phyloP scores from a whole-genome alignment of 2,329 filamentous ascomycete species.

The Neophaeococcomyces aloes region DNA sequence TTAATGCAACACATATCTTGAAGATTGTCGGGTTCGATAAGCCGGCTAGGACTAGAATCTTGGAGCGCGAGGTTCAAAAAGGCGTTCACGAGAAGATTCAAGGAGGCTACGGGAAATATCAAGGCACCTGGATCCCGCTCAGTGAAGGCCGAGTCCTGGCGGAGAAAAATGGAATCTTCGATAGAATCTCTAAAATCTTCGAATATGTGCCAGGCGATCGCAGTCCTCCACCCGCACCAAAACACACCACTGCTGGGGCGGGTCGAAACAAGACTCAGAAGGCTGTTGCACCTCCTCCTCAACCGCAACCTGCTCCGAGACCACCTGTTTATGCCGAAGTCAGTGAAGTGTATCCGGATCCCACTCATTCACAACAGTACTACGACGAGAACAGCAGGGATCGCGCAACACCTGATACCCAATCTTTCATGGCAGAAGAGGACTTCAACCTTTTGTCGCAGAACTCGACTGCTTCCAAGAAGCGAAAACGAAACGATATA shows the following conservation, averaged over 20 bases:
- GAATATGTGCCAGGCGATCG: slow-evolving; percentile 75
- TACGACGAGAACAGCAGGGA: slow-evolving; percentile 74
- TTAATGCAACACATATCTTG: slow-evolving; percentile 98
- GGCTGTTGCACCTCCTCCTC: slow-evolving; percentile 50
- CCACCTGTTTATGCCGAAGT: slow-evolving; percentile 4
- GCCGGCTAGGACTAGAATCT: slow-evolving; percentile 82
- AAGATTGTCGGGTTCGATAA: slow-evolving; percentile 98
- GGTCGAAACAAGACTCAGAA: slow-evolving; percentile 72
- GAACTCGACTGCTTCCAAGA: slow-evolving; percentile 46
- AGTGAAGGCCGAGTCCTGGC: slow-evolving; percentile 70
- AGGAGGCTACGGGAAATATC: slow-evolving; percentile 96
- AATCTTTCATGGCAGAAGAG: slow-evolving; percentile 75
- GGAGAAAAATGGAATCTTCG: slow-evolving; percentile 73
- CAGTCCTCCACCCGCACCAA: slow-evolving; percentile 85
- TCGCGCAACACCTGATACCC: slow-evolving; percentile 70
- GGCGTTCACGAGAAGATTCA: slow-evolving; percentile 96
- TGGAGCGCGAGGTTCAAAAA: slow-evolving; percentile 95
- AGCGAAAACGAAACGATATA: slow-evolving; percentile 65
- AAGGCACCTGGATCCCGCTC: slow-evolving; percentile 97
- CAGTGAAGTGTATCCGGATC: slow-evolving; percentile 14
- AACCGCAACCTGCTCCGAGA: slow-evolving; percentile 40
- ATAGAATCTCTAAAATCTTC: slow-evolving; percentile 77
- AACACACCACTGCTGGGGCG: slow-evolving; percentile 60
- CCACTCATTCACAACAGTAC: slow-evolving; percentile 51
- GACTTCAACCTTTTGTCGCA: slow-evolving; percentile 64